Base-by-base conservation (phyloP, 169 alveolate species). In the Toxoplasma gondii region DNA sequence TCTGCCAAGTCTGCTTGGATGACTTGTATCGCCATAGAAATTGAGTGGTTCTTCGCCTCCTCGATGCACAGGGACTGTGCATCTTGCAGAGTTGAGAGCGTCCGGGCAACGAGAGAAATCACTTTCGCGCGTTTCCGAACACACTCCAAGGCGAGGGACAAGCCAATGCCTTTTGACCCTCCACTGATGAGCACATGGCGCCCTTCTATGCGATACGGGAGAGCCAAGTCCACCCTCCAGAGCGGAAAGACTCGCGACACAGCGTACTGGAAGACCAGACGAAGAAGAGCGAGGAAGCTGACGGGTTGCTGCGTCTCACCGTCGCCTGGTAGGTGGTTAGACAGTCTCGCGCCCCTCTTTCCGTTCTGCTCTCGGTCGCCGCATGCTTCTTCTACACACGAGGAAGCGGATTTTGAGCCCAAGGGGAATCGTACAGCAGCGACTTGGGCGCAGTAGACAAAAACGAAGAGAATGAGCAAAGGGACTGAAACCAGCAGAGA, bases 171-270 rank as follows among this genome's bases (percentile, higher is more conserved):
- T 38, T 88, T 88, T 7, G 95, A 93, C 4, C 94, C 95, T 16
- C 95, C 95, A 17, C 94, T 93, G 69, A 93, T 88, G 53, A 93
- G 81, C 10, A 88, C 95, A 69, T 93, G 95, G 34, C 93, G 41
- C 17, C 95, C 95, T 16, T 74, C 44, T 27, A 92, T 12, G 22
- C n/a, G 74, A 31, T 64, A 64, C 24, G 74, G 58, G 74, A 64
- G 22, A 4, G 74, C 24, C 7, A 64, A 64, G n/a, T 64, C 58
- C 58, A 7, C 58, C 58, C 12, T 49, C 58, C 58, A 49, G 58
- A 12, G 58, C 4, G 58, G 58, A 12, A 49, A 49, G 58, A 49
- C 58, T 7, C 58, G 58, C 58, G 58, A 49, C 12, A 49, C 58
- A 49, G 58, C 58, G 58, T 49, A 49, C 4, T 49, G 58, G 58